phyloP scores from a whole-genome alignment of 2,329 filamentous ascomycete species.

The Exophiala aquamarina region DNA sequence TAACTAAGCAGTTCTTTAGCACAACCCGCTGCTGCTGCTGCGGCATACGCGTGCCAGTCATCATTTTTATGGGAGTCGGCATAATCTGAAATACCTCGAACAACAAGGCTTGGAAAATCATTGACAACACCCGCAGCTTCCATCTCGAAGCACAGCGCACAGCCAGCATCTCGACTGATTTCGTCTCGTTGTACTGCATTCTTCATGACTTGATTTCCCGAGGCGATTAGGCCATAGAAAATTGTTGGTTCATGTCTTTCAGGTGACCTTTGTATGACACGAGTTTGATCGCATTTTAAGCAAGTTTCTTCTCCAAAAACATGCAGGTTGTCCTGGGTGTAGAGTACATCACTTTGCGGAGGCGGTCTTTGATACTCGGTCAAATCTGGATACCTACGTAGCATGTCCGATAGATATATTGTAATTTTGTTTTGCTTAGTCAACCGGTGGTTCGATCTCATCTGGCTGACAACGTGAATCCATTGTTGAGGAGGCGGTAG shows the following conservation, averaged over 20 bases:
- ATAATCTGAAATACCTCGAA: too few relatives aligned
- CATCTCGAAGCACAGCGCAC: background rate
- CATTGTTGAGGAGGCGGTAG: background rate
- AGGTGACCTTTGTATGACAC: background rate
- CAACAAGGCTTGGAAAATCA: conserved; percentile 14
- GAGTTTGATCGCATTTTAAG: conserved; percentile 23
- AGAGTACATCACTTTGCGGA: background rate
- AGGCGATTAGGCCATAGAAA: conserved; percentile 30
- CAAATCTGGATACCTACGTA: background rate
- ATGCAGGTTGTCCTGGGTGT: background rate
- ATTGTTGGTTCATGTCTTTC: conserved; percentile 7
- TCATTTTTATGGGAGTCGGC: too few relatives aligned
- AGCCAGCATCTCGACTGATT: background rate
- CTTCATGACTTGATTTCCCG: conserved; percentile 31
- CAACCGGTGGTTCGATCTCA: background rate
- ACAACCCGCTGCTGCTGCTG: too few relatives aligned
- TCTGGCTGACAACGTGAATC: background rate
- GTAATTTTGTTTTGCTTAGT: background rate
- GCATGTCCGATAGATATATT: background rate
- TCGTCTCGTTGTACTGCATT: conserved; percentile 15
- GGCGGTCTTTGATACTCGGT: too few relatives aligned
- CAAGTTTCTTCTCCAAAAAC: conserved; percentile 24
- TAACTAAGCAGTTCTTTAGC: too few relatives aligned
- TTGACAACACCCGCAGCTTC: conserved; percentile 18
- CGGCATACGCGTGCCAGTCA: too few relatives aligned